These are phyloP conservation scores for Diaporthe sp. DNA, from an alignment of 2,329 filamentous ascomycete genomes.

Conservation along the genomic window DNA sequence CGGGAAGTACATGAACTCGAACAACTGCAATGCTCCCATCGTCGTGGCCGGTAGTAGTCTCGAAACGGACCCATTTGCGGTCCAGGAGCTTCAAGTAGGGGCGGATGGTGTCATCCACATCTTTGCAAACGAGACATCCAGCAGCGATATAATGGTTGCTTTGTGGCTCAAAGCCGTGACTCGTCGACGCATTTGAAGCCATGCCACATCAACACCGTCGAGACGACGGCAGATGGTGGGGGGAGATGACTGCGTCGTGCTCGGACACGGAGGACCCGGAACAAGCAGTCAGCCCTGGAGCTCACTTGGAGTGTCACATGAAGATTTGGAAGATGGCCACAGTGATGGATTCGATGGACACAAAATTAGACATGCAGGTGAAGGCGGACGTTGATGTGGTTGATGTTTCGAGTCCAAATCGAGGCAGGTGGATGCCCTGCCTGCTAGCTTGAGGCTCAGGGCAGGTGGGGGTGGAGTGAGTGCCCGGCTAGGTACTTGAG, in stretches of 20 bases:
- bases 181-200: neutral
- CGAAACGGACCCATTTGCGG: slow-evolving; percentile 13
- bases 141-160: neutral
- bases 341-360: neutral
- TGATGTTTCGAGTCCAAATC: neutral
- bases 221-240: neutral
- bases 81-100: slow-evolving; percentile 19
- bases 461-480: neutral
- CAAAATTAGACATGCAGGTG: neutral
- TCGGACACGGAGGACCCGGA: neutral
- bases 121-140: slow-evolving; percentile 19
- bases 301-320: neutral
- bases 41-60: neutral
- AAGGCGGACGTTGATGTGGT: neutral
- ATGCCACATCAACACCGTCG: neutral
- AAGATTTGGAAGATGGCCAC: neutral
- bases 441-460: neutral
- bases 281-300: neutral
- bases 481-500: neutral
- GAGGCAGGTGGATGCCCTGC: neutral
- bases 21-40: neutral
- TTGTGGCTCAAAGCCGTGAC: slow-evolving; percentile 3
- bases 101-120: neutral
- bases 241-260: neutral
- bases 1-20: slow-evolving; percentile 12